These are phyloP conservation scores for Globisporangium barbulae DNA, from an alignment of 352 stramenopile genomes.

Conservation along the genomic window DNA sequence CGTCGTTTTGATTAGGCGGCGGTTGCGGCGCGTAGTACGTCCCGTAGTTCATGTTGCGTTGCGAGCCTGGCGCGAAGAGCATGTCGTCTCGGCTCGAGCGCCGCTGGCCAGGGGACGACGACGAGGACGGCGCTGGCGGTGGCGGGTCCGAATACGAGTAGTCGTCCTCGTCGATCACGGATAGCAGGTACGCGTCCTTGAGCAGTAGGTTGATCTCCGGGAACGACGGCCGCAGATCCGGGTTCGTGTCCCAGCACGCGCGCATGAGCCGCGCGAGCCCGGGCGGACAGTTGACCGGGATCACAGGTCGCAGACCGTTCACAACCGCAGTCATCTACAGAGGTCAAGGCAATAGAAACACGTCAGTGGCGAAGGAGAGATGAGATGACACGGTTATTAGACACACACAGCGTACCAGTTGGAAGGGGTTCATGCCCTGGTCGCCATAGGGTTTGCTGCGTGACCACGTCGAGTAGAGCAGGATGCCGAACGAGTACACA, in stretches of 20 bases:
- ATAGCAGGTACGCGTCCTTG: conserved; percentile 72
- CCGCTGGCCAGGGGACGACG: conserved; percentile 27
- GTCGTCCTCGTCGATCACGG: conserved; percentile 49
- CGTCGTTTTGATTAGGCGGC: conserved; percentile 12
- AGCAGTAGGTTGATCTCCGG: conserved; percentile 76
- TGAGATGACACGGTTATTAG: background rate
- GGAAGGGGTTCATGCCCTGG: conserved; percentile 88
- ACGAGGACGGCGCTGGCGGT: conserved; percentile 30
- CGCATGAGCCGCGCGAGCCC: conserved; percentile 77
- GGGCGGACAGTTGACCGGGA: conserved; percentile 77
- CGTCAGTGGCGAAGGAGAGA: conserved; percentile 5
- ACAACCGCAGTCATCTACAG: conserved; percentile 84
- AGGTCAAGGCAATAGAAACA: conserved; percentile 5
- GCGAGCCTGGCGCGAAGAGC: conserved; percentile 15
- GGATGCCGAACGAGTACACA: conserved; percentile 84
- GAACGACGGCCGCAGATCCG: conserved; percentile 68
- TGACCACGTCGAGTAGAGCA: conserved; percentile 87
- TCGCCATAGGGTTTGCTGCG: conserved; percentile 87
- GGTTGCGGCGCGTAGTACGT: conserved; percentile 20
- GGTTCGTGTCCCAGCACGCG: conserved; percentile 77
- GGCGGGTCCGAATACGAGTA: conserved; percentile 40
- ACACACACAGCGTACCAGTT: conserved; percentile 49
- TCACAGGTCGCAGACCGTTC: conserved; percentile 80
- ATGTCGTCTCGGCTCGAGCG: conserved; percentile 37
- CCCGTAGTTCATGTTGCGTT: conserved; percentile 22